Evolutionary conservation across 805 yeast species (phyloP).

Genomic region (Barnettozyma vustinii): DNA sequence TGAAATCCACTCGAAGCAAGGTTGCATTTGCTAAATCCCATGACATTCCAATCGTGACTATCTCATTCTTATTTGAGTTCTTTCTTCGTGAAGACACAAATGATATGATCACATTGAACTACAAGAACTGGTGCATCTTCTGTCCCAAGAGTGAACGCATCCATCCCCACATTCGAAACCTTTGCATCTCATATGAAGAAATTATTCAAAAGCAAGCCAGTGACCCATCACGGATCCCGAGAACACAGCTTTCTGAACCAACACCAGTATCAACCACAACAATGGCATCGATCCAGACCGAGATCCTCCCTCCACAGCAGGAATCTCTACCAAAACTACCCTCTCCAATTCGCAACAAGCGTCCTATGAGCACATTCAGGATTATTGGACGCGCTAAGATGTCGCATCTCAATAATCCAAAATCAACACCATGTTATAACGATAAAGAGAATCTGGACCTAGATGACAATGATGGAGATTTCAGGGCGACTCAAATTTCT

Average conservation of each 20-base stretch:
- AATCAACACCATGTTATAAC: background rate
- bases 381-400: constrained; percentile 38
- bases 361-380: constrained; percentile 36
- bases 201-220: background rate
- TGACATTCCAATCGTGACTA: constrained; percentile 52
- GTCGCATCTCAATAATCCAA: constrained; percentile 26
- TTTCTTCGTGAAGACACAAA: constrained; percentile 32
- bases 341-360: constrained; percentile 45
- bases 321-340: constrained; percentile 36
- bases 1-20: constrained; percentile 45
- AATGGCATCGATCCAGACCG: background rate
- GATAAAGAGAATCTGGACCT: constrained; percentile 3
- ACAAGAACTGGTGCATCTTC: constrained; percentile 50
- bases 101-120: constrained; percentile 30
- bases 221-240: constrained; percentile 1
- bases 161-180: constrained; percentile 22
- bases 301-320: background rate
- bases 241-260: background rate
- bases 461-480: constrained; percentile 1
- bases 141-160: constrained; percentile 35
- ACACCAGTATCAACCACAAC: background rate
- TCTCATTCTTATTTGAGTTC: constrained; percentile 50
- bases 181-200: background rate
- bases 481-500: constrained; percentile 11
- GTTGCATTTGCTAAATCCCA: constrained; percentile 53